Base-by-base conservation (phyloP, 1,284 basidiomycete genomes). In the Leccinum ponderosum region DNA sequence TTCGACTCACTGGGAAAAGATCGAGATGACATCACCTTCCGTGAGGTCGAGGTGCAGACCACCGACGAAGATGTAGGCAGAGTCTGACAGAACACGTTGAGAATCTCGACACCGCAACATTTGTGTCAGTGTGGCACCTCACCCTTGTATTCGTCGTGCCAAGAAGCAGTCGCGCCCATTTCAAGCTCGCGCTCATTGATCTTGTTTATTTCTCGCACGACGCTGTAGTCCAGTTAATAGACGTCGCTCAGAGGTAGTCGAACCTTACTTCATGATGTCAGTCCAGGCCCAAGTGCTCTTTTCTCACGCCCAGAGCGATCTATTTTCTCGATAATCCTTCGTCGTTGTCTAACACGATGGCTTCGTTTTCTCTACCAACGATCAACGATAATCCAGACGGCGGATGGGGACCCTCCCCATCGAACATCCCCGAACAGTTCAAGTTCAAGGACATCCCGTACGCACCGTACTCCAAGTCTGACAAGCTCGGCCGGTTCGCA, bases 111-210 rank as follows among this genome's bases (percentile, higher is more conserved):
- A 35, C 22, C 3, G 0, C 15, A 31, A 14, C 35, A 25, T 56
- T 39, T 22, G 9, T 27, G 11, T 20, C 25, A 33, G 29, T 33
- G 11, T 33, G 31, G 8, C 9, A 11, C 72, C 81, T 53, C 59
- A 87, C 89, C 88, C 75, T 91, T 94, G 80, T 95, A 98, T 71
- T 98, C 93, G 70, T 98, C 95, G 71, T 99, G 97, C 97, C 97
- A 98, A 56, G 94, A 96, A 53, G 87, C 87, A 50, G 80, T 80
- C 35, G 80, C 72, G 11, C 93, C 95, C 11, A 95, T 81, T 55
- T 93, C 89, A n/a, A 98, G 86, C 76, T 98, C 97, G 9, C 83
- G 83, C 69, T 96, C 88, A 73, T 98, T 99, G 68, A 98, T 97
- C 73, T 89, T 86, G 71, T 91, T 89, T 67, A 98, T 98, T 80